Base-by-base conservation (phyloP, 306 rosid genomes). In the Mimosa bimucronata region DNA sequence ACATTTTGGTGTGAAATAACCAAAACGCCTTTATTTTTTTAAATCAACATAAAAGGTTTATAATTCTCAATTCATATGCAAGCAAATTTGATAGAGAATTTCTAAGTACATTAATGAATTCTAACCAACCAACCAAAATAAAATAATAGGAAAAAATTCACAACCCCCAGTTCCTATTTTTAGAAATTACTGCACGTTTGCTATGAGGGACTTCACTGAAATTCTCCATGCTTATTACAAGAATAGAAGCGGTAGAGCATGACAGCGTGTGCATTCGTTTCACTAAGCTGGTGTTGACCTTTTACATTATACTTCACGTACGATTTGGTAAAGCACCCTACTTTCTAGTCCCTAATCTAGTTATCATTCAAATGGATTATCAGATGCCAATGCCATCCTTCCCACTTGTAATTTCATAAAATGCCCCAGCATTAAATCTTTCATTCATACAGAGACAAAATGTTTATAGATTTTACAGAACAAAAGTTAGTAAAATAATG, bases 401-500 rank as follows among this genome's bases (percentile, higher is more conserved):
- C 60, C 60, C 9, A 23, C 64, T 25, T 11, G 15, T 1, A 25
- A 67, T 10, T 19, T n/a, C 50, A 67, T 23, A 12, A 68, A 40
- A 68, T 68, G 31, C 73, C 52, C 46, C 52, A 40, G 21, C 15
- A 9, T 11, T 21, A 11, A 68, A 40, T 21, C 31, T n/a, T n/a
- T 40, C 62, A 71, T 34, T 65, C 82, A 71, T 75, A 78, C 66
- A 82, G 79, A 79, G 79, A 79, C 64, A 13, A 28, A 81, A 58
- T 25, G 16, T 48, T 62, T 62, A 73, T 53, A 71, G 40, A 86
- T 72, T 31, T 45, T 80, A 82, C 71, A 76, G 84, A 73, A 76
- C 75, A 76, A 42, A 8, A 76, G 86, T 82, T 58, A 82, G 84
- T 26, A 60, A 62, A 79, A 79, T 75, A 73, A 77, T 76, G 80